Conservation (phyloP, 225 moss, liverwort and hornwort genomes). For the Lunularia cruciata region DNA sequence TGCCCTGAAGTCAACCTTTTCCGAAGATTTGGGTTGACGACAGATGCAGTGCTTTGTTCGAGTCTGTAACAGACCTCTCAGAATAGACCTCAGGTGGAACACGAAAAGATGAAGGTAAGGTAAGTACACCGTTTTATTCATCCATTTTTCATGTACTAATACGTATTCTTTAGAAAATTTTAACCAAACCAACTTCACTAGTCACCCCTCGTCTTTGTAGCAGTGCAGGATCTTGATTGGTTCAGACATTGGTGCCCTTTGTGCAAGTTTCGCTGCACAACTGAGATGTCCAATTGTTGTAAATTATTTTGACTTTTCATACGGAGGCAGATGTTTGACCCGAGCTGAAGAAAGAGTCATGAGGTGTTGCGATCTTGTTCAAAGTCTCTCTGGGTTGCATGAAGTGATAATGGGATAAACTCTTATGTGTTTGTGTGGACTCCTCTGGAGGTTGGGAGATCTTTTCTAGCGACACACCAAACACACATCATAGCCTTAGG, state of each 20-base stretch:
- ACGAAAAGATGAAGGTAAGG: slow-evolving; percentile 38
- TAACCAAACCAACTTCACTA: slow-evolving; percentile 18
- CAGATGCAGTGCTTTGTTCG: slow-evolving; percentile 23
- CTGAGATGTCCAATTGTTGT: slow-evolving; percentile 8
- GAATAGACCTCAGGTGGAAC: slow-evolving; percentile 41
- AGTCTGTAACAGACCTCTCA: slow-evolving; percentile 31
- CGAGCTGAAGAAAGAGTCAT: neutral
- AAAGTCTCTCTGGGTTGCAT: neutral
- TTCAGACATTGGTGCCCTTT: slow-evolving; percentile 19
- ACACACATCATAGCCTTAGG: too few species aligned
- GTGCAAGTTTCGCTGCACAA: slow-evolving; percentile 10
- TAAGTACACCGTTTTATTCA: slow-evolving; percentile 30
- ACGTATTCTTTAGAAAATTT: slow-evolving; percentile 30
- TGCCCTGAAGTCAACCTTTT: slow-evolving; percentile 25
- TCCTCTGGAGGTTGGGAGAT: too few species aligned
- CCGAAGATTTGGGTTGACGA: slow-evolving; percentile 26
- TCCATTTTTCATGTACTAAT: slow-evolving; percentile 43
- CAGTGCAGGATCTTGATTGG: slow-evolving; percentile 26
- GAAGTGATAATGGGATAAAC: too few species aligned
- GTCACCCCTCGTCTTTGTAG: slow-evolving; percentile 20
- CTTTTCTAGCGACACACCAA: too few species aligned
- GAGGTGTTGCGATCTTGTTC: too few species aligned
- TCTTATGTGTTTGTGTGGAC: neutral
- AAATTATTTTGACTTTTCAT: neutral
- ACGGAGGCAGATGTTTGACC: slow-evolving; percentile 3